Evolutionary conservation across 1,139 yeast species (phyloP).

Genomic region (Sugiyamaella neomexicana): DNA sequence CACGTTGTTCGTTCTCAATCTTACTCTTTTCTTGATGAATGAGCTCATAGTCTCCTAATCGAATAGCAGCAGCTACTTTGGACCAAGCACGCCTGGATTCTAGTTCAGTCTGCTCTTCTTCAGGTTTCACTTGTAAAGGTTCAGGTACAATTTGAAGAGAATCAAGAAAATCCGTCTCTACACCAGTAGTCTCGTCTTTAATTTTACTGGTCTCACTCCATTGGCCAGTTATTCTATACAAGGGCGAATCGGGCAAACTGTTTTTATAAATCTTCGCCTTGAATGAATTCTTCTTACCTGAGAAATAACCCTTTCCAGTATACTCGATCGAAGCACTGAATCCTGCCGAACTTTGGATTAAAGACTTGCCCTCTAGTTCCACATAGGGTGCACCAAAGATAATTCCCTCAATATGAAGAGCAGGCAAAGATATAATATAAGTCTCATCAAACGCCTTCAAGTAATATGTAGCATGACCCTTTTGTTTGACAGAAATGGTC

Average conservation of each 20-base stretch:
- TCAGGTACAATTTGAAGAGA: constrained; percentile 55
- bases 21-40: constrained; percentile 72
- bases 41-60: constrained; percentile 66
- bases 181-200: constrained; percentile 38
- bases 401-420: constrained; percentile 93
- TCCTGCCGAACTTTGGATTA: constrained; percentile 79
- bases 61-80: constrained; percentile 85
- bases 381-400: constrained; percentile 87
- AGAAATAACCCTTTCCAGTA: constrained; percentile 90
- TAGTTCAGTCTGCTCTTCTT: constrained; percentile 69
- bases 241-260: constrained; percentile 57
- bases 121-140: constrained; percentile 69
- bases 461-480: constrained; percentile 80
- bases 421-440: constrained; percentile 85
- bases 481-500: constrained; percentile 80
- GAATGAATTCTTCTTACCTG: constrained; percentile 92
- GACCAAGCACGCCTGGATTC: constrained; percentile 87
- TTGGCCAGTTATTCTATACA: constrained; percentile 82
- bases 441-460: constrained; percentile 60
- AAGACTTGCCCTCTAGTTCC: constrained; percentile 75
- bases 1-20: constrained; percentile 83
- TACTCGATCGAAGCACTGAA: constrained; percentile 72
- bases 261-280: constrained; percentile 76
- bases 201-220: constrained; percentile 79
- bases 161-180: constrained; percentile 65